phyloP scores from a whole-genome alignment of 2,329 filamentous ascomycete genomes.

The Penicillium sp. region DNA sequence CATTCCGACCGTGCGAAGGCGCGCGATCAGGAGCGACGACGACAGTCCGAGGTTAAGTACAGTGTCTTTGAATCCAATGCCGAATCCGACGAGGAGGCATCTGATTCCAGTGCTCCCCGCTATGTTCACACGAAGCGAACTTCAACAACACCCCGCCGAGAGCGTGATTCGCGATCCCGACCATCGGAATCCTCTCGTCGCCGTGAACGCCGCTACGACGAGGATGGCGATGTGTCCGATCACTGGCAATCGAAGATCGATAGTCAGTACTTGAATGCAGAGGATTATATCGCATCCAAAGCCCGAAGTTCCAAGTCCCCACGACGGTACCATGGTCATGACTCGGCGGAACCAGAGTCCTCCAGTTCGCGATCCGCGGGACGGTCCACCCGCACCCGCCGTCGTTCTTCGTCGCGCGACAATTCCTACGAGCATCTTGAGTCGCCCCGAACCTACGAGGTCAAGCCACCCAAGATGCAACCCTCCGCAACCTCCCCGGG shows the following conservation, averaged over 20 bases:
- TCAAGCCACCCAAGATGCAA: slow-evolving; percentile 38
- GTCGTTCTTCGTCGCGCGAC: slow-evolving; percentile 32
- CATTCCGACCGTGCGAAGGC: slow-evolving; percentile 40
- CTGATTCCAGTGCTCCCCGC: slow-evolving; percentile 32
- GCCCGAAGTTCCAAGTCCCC: slow-evolving; percentile 37
- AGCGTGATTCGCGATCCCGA: slow-evolving; percentile 22
- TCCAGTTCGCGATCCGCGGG: slow-evolving; percentile 31
- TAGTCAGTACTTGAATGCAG: slow-evolving; percentile 30
- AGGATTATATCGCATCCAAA: slow-evolving; percentile 43
- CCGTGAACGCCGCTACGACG: slow-evolving; percentile 24
- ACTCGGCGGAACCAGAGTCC: slow-evolving; percentile 34
- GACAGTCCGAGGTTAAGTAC: slow-evolving; percentile 32
- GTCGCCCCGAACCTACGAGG: slow-evolving; percentile 24
- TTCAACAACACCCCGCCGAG: slow-evolving; percentile 23
- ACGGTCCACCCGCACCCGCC: slow-evolving; percentile 31
- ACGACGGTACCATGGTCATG: slow-evolving; percentile 30
- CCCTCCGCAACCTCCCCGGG: slow-evolving; percentile 36
- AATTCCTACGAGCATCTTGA: slow-evolving; percentile 35
- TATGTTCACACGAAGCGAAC: slow-evolving; percentile 23
- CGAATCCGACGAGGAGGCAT: slow-evolving; percentile 34
- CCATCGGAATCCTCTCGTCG: slow-evolving; percentile 26
- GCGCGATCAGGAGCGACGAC: slow-evolving; percentile 45
- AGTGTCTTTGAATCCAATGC: slow-evolving; percentile 28
- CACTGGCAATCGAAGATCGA: slow-evolving; percentile 37
- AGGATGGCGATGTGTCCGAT: slow-evolving; percentile 29